Evolutionary conservation across 306 rosid genomes (phyloP).

Genomic region (Medicago truncatula): DNA sequence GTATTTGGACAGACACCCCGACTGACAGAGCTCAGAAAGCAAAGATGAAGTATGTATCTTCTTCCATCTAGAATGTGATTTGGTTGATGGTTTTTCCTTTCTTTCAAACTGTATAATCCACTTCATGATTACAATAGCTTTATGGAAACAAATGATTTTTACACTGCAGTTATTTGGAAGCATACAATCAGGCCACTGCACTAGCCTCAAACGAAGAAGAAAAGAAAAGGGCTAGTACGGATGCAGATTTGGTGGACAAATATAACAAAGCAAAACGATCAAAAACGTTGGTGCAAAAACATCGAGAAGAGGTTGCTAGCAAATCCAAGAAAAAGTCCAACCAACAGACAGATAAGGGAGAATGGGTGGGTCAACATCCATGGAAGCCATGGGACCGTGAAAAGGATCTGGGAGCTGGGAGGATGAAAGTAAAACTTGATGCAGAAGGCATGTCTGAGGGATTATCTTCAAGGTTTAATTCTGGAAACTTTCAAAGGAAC

Average conservation of each 20-base stretch:
- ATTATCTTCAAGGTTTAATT: conserved; percentile 79
- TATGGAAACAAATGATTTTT: conserved; percentile 27
- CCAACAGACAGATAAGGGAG: conserved; percentile 61
- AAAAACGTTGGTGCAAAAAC: conserved; percentile 76
- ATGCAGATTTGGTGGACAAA: conserved; percentile 87
- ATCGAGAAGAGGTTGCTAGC: conserved; percentile 62
- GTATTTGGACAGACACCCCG: conserved; percentile 92
- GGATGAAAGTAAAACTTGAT: conserved; percentile 73
- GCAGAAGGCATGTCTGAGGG: conserved; percentile 72
- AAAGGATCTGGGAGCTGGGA: conserved; percentile 82
- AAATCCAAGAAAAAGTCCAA: conserved; percentile 70
- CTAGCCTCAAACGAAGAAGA: conserved; percentile 76
- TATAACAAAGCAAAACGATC: conserved; percentile 82
- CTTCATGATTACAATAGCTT: conserved; percentile 34
- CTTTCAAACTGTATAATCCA: conserved; percentile 15
- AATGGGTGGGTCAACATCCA: conserved; percentile 91
- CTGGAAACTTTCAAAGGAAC: conserved; percentile 77
- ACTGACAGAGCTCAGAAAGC: conserved; percentile 89
- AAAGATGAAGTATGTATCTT: conserved; percentile 69
- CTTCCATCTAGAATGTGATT: conserved; percentile 35
- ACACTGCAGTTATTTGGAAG: conserved; percentile 81
- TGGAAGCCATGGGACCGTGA: conserved; percentile 99
- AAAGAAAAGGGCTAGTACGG: conserved; percentile 56
- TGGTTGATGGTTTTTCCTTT: conserved; percentile 29
- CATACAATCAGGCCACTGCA: conserved; percentile 80